phyloP scores from a whole-genome alignment of 352 stramenopile species.

The Phytopythium ostracodes region DNA sequence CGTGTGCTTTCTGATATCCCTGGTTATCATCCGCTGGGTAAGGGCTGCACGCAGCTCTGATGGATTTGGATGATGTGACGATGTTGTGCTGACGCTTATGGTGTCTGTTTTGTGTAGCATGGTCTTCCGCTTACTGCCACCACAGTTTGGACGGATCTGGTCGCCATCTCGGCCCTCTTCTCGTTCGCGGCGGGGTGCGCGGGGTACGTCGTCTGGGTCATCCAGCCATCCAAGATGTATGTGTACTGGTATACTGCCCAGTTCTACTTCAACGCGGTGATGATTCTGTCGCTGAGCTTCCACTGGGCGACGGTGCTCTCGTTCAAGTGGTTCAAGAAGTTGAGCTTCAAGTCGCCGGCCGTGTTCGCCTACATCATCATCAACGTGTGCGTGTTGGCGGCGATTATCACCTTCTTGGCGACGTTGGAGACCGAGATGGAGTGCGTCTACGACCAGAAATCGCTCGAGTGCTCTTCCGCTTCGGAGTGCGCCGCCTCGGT shows the following conservation, averaged over 20 bases:
- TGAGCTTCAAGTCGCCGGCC: slow-evolving; percentile 73
- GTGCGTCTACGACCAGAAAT: slow-evolving; percentile 70
- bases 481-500: slow-evolving; percentile 53
- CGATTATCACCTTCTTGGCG: slow-evolving; percentile 60
- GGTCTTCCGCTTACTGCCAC: slow-evolving; percentile 76
- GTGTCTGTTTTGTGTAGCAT: slow-evolving; percentile 26
- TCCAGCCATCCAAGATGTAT: slow-evolving; percentile 80
- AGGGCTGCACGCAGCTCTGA: background rate
- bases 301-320: slow-evolving; percentile 82
- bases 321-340: slow-evolving; percentile 87
- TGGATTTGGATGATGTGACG: background rate
- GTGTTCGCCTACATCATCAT: slow-evolving; percentile 68
- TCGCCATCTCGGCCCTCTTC: slow-evolving; percentile 78
- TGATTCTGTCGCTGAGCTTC: slow-evolving; percentile 87
- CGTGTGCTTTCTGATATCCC: slow-evolving; percentile 71
- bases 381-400: slow-evolving; percentile 56
- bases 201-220: slow-evolving; percentile 78
- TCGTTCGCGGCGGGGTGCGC: slow-evolving; percentile 77
- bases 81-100: background rate
- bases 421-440: slow-evolving; percentile 50
- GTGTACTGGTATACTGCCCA: slow-evolving; percentile 83
- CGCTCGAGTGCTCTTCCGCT: slow-evolving; percentile 46
- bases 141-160: slow-evolving; percentile 84
- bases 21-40: slow-evolving; percentile 82
- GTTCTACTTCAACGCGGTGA: slow-evolving; percentile 87